A percentile compares a stretch with the other conserved stretches of the same genome.
These are phyloP conservation scores for Agrocybe pediades DNA, from an alignment of 768 basidiomycete genomes.

Conservation along the genomic window DNA sequence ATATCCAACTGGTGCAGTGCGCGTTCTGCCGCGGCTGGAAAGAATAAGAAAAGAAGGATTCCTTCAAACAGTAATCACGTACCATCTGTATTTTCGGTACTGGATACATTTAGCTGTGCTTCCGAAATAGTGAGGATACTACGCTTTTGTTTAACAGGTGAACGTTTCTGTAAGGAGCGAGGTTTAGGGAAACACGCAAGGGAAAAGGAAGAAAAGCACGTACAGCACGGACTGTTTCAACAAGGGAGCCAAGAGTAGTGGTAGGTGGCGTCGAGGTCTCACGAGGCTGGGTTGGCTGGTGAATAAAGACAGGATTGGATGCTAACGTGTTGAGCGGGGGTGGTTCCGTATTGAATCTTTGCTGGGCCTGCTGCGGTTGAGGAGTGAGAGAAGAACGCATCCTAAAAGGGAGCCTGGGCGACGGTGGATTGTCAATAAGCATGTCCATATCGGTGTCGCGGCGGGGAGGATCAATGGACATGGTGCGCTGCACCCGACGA, in stretches of 20 bases:
- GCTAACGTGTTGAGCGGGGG: slow-evolving; percentile 63
- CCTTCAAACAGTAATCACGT: slow-evolving; percentile 18
- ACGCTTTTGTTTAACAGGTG: slow-evolving; percentile 56
- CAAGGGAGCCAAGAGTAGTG: slow-evolving; percentile 60
- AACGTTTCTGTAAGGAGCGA: slow-evolving; percentile 37
- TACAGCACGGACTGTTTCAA: slow-evolving; percentile 58
- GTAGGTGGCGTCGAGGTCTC: slow-evolving; percentile 29
- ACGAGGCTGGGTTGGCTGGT: slow-evolving; percentile 45
- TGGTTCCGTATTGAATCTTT: slow-evolving; percentile 64
- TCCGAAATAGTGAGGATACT: slow-evolving; percentile 51
- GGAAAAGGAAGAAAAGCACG: slow-evolving; percentile 1
- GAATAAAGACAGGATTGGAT: slow-evolving; percentile 71
- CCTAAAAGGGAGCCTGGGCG: slow-evolving; percentile 53
- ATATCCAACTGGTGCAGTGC: slow-evolving; percentile 73
- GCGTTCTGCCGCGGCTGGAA: slow-evolving; percentile 57
- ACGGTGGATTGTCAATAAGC: slow-evolving; percentile 47
- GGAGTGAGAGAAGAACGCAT: slow-evolving; percentile 75
- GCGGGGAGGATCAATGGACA: slow-evolving; percentile 72
- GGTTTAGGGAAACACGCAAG: slow-evolving; percentile 9
- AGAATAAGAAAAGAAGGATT: slow-evolving; percentile 6
- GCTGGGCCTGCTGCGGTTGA: slow-evolving; percentile 43
- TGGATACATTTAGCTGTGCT: slow-evolving; percentile 29
- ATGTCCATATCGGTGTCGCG: slow-evolving; percentile 45
- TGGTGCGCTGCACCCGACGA: slow-evolving; percentile 53
- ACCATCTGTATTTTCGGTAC: slow-evolving; percentile 26